These are phyloP conservation scores for Bipolaris victoriae DNA, from an alignment of 2,329 filamentous ascomycete genomes.

Conservation along the genomic window DNA sequence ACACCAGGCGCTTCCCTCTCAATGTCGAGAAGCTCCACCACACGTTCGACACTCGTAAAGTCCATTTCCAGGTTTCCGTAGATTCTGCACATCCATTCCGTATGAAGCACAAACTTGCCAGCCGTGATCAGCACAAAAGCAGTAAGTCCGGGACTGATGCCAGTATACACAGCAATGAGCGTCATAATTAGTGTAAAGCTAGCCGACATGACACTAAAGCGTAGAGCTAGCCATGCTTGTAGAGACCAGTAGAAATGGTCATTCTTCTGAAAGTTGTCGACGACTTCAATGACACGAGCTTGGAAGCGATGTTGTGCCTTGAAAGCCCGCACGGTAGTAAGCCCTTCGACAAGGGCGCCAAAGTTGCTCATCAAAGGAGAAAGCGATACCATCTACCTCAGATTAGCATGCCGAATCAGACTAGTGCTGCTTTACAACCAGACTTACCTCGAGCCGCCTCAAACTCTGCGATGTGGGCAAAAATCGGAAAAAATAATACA, in stretches of 20 bases:
- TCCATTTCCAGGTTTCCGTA: slow-evolving; percentile 91
- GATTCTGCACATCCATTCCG: slow-evolving; percentile 74
- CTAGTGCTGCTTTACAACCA: neutral
- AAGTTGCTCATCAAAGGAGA: slow-evolving; percentile 93
- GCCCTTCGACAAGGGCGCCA: slow-evolving; percentile 80
- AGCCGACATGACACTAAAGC: slow-evolving; percentile 76
- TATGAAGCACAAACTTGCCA: slow-evolving; percentile 68
- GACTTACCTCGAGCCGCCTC: slow-evolving; percentile 70
- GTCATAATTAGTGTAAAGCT: slow-evolving; percentile 76
- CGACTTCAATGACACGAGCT: slow-evolving; percentile 76
- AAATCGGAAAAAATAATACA: slow-evolving; percentile 76
- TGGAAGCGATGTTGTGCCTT: slow-evolving; percentile 80
- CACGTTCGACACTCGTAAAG: slow-evolving; percentile 86
- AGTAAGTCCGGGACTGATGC: slow-evolving; percentile 77
- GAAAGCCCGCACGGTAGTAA: slow-evolving; percentile 87
- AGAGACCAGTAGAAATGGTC: slow-evolving; percentile 94
- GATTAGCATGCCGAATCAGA: slow-evolving; percentile 12
- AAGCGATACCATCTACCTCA: slow-evolving; percentile 73
- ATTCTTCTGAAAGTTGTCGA: slow-evolving; percentile 90
- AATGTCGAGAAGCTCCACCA: slow-evolving; percentile 80
- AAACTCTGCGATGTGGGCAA: slow-evolving; percentile 83
- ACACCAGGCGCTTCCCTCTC: slow-evolving; percentile 75
- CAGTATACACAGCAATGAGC: slow-evolving; percentile 73
- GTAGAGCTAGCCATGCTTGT: slow-evolving; percentile 82
- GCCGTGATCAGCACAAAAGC: slow-evolving; percentile 83